Evolutionary conservation across 129 eudicot species (phyloP), one percentile per base, ranked within the genome.

Genomic region (Calendula officinalis): DNA sequence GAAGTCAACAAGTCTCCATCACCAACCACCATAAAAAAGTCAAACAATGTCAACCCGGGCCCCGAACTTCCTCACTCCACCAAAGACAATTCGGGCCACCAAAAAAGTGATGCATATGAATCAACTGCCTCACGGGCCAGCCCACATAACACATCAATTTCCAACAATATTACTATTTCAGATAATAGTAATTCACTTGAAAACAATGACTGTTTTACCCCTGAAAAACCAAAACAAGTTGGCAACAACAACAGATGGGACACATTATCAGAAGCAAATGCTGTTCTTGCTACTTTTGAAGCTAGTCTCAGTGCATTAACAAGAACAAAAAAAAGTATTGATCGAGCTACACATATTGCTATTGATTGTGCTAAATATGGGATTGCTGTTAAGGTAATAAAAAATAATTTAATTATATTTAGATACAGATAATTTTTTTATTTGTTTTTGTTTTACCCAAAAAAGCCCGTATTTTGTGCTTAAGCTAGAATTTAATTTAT

Each of bases 351-450:
- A 5, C 95, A 88, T 34, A 76, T 81, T 9, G 99, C 99, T 4
- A 82, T 94, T n/a, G 99, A 94, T 61, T 89, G 97, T 82, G 97
- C 89, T 11, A 94, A 86, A 62, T 76, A 75, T 55, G 99, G 99
- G 22, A 34, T 80, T 75, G 95, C 99, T 73, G 73, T 85, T 40
- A 87, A 86, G 95, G 99, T 94, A 83, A 5, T 66, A 27, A 37
- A 11, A 43, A 13, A 10, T 9, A 0, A 37, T 8, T 30, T 3
- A 22, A 22, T 22, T 22, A 22, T 22, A 22, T n/a, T n/a, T n/a
- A n/a, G n/a, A n/a, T n/a, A n/a, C n/a, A n/a, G n/a, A n/a, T n/a
- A n/a, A n/a, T n/a, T n/a, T n/a, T n/a, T n/a, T n/a, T n/a, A n/a
- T n/a, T n/a, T n/a, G n/a, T n/a, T n/a, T n/a, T n/a, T n/a, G n/a